Percentiles rank a stretch among this genome's conserved stretches.
These are phyloP conservation scores for Phialophora tarda DNA, from an alignment of 2,329 filamentous ascomycete genomes.

Conservation along the genomic window DNA sequence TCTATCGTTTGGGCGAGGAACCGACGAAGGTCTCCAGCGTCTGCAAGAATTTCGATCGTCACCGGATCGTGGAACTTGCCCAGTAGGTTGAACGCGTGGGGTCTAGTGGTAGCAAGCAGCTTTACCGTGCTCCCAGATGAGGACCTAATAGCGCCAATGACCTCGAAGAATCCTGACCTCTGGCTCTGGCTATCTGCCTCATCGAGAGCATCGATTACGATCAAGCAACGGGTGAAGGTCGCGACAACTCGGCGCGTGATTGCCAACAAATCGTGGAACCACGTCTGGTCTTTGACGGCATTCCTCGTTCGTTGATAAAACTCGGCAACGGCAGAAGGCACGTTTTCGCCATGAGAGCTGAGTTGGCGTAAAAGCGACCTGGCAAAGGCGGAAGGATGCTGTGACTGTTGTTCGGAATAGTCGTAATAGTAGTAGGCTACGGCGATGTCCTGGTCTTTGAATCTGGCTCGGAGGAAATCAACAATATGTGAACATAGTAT, in stretches of 20 bases:
- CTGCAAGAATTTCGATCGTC: constrained; percentile 32
- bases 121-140: constrained; percentile 21
- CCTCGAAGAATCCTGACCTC: constrained; percentile 33
- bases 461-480: constrained; percentile 35
- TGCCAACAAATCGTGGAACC: constrained; percentile 36
- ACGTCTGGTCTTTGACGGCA: constrained; percentile 34
- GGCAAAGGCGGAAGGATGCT: constrained; percentile 36
- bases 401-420: constrained; percentile 41
- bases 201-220: constrained; percentile 42
- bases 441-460: constrained; percentile 27
- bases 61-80: constrained; percentile 28
- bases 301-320: constrained; percentile 39
- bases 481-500: constrained; percentile 39
- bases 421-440: constrained; percentile 44
- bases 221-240: constrained; percentile 35
- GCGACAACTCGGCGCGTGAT: constrained; percentile 34
- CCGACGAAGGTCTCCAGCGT: constrained; percentile 36
- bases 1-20: constrained; percentile 40
- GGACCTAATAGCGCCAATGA: constrained; percentile 32
- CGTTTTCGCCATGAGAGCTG: constrained; percentile 23
- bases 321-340: constrained; percentile 39
- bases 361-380: constrained; percentile 42
- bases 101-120: constrained; percentile 38
- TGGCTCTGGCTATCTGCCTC: constrained; percentile 39
- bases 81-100: constrained; percentile 29